Evolutionary conservation across 2,329 filamentous ascomycete species (phyloP), one percentile per base, ranked within the genome.

Genomic region (Aschersonia sp.): DNA sequence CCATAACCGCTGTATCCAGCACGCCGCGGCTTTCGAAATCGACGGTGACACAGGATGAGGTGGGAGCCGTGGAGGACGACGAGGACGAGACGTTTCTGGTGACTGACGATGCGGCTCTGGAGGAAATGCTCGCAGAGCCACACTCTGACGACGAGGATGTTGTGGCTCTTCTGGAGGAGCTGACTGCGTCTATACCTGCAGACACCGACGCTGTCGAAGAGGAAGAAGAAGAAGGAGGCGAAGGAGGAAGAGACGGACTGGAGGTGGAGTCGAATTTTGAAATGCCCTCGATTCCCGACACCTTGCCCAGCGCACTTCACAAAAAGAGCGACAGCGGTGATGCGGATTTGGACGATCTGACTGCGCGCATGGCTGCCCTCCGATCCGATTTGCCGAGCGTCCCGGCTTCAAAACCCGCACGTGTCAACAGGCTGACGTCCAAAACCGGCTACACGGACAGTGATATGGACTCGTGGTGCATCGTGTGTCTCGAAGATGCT

Each of bases 401-500:
- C 2, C 75, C 75, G 0, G 71, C 67, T 0, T 72, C 70, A 51
- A 59, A 58, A n/a, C 74, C 73, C 9, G 40, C 9, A 6, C 61
- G 63, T 3, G 55, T 62, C 12, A 64, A 62, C n/a, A 61, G 66
- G 5, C 58, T 72, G 5, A 59, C 58, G 12, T 64, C 61, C 46
- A 62, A 59, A 41, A 64, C 60, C 3, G 67, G 66, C 44, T 78
- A 73, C 58, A 77, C 80, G 0, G 82, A 89, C 55, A 81, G 83
- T 35, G 84, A 90, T 55, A 72, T 82, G 51, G 79, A 82, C 41
- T 77, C 73, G 1, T 94, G 86, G 85, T 94, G 87, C 60, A 76
- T 81, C 32, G 87, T 92, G 8, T 94, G 87, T 59, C 78, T 83
- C 44, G 84, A 87, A 49, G 84, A 92, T 57, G 86, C 83, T 0